A percentile compares a stretch with the other conserved stretches of the same genome.
These are phyloP conservation scores for Gremmenia infestans DNA, from an alignment of 2,329 filamentous ascomycete genomes.

Conservation along the genomic window DNA sequence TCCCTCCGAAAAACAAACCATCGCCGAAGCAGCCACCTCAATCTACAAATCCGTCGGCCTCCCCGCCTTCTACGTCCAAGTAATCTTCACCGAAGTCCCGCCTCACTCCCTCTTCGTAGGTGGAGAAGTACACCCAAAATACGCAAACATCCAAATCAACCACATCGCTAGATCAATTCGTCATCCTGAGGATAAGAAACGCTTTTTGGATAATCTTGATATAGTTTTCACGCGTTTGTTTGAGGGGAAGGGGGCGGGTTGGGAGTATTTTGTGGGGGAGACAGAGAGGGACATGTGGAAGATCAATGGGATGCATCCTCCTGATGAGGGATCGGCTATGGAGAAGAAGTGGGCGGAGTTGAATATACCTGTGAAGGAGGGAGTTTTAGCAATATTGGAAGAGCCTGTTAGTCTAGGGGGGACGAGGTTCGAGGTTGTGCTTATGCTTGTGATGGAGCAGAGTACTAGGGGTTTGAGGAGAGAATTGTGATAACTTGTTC, in stretches of 20 bases:
- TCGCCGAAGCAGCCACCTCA: neutral
- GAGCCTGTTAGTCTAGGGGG: no score
- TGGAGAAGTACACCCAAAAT: neutral
- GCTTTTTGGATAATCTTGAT: neutral
- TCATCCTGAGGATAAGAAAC: neutral
- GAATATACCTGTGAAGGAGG: neutral
- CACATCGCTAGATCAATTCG: neutral
- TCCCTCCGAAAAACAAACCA: neutral
- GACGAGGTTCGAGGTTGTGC: no score
- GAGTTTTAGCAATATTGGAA: neutral
- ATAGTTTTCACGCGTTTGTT: neutral
- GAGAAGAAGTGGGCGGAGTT: neutral
- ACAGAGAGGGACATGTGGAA: neutral
- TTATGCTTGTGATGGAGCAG: no score
- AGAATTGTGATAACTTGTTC: no score
- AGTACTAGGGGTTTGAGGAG: no score
- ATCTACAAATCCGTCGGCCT: neutral
- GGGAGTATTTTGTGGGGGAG: neutral
- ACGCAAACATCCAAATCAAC: neutral
- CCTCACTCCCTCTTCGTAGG: neutral
- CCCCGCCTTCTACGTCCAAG: neutral
- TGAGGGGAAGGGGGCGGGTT: neutral
- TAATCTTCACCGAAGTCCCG: neutral
- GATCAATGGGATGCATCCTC: neutral
- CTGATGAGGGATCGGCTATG: neutral